Evolutionary conservation across 2,329 filamentous ascomycete species (phyloP).

Genomic region (Juglanconis oblonga): DNA sequence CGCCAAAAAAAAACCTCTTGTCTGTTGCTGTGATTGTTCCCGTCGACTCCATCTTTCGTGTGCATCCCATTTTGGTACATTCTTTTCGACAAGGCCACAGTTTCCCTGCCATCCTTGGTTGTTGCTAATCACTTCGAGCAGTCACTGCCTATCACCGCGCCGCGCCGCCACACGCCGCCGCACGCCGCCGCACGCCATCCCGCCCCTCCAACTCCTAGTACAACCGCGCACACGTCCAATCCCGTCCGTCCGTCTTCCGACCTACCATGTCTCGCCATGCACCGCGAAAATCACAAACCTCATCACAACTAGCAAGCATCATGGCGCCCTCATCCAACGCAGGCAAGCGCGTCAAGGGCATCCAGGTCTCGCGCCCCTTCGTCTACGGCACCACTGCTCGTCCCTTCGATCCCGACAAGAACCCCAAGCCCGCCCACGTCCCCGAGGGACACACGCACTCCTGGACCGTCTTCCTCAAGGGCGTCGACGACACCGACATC

Average conservation of each 20-base stretch:
- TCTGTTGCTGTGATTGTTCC: neutral
- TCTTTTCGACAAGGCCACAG: neutral
- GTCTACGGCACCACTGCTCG: conserved; percentile 78
- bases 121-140: neutral
- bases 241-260: neutral
- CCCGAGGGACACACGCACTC: conserved; percentile 93
- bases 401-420: conserved; percentile 72
- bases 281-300: conserved; percentile 9
- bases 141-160: conserved; percentile 1
- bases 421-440: conserved; percentile 72
- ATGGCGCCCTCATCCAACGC: conserved; percentile 60
- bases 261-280: conserved; percentile 19
- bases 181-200: neutral
- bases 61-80: neutral
- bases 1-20: neutral
- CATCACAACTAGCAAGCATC: conserved; percentile 14
- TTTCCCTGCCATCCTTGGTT: neutral
- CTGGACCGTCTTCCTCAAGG: conserved; percentile 92
- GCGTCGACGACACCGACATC: conserved; percentile 84
- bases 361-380: conserved; percentile 63
- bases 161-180: neutral
- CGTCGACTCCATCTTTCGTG: neutral
- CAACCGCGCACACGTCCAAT: neutral
- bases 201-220: neutral
- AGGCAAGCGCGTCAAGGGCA: conserved; percentile 63